phyloP scores from a whole-genome alignment of 805 yeast species.

The Saccharomyces cerevisiae region DNA sequence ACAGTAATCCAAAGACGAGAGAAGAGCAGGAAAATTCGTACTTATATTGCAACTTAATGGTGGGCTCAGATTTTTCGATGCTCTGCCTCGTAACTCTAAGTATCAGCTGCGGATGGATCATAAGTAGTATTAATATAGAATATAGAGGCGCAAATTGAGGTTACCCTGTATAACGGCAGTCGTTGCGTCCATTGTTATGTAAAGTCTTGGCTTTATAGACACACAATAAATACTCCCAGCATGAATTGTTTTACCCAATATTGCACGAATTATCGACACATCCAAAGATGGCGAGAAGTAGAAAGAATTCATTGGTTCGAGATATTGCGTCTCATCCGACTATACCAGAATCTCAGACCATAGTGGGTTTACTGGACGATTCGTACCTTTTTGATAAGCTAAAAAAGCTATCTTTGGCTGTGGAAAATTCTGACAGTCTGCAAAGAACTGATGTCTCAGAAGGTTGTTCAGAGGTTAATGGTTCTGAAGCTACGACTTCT shows the following conservation, averaged over 20 bases:
- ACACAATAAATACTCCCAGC: background rate
- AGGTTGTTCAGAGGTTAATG: background rate
- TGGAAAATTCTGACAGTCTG: background rate
- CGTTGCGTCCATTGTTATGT: background rate
- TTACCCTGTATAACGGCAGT: background rate
- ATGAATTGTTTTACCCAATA: background rate
- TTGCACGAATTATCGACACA: background rate
- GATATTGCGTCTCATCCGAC: slow-evolving; percentile 43
- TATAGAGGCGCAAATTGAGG: background rate
- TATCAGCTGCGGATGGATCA: no score
- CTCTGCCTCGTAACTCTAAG: background rate
- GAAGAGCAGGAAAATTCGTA: background rate
- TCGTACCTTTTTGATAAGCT: slow-evolving; percentile 17
- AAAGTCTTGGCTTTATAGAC: background rate
- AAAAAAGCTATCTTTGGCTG: slow-evolving; percentile 12
- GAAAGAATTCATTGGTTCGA: slow-evolving; percentile 58
- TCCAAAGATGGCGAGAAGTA: slow-evolving; percentile 30
- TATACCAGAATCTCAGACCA: slow-evolving; percentile 11
- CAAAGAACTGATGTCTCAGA: background rate
- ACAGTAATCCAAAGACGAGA: background rate
- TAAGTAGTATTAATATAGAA: no score
- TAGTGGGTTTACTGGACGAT: slow-evolving; percentile 24
- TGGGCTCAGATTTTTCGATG: background rate
- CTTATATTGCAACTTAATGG: no score
- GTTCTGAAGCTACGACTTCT: background rate